Evolutionary conservation across 495 filamentous ascomycete genomes (phyloP).

Genomic region (Trichoderma gamsii): DNA sequence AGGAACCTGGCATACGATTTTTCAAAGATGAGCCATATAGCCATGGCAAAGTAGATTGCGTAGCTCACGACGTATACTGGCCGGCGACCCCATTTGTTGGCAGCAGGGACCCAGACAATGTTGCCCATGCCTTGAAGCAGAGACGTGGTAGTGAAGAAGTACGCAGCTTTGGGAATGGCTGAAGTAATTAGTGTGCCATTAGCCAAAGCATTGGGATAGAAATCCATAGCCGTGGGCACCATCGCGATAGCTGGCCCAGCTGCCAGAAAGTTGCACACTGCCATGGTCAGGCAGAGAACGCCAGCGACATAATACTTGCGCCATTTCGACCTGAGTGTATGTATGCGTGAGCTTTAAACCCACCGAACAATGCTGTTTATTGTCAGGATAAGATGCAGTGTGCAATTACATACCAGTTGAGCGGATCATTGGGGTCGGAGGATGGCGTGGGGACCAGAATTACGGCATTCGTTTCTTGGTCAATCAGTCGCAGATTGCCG

Average conservation of each 20-base stretch:
- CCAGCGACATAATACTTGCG: conserved; percentile 45
- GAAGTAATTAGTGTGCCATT: conserved; percentile 22
- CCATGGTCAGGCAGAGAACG: conserved; percentile 46
- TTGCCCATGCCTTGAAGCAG: conserved; percentile 45
- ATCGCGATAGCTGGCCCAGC: conserved; percentile 50
- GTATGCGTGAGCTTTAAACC: not conserved
- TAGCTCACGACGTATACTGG: conserved; percentile 48
- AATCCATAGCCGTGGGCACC: conserved; percentile 39
- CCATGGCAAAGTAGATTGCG: conserved; percentile 36
- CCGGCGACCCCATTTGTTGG: conserved; percentile 50
- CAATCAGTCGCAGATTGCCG: conserved; percentile 43
- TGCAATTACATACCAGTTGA: conserved; percentile 39
- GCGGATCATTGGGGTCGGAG: conserved; percentile 54
- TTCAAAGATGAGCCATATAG: conserved; percentile 43
- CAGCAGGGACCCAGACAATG: conserved; percentile 51
- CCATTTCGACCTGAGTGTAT: conserved; percentile 34
- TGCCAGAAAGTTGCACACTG: conserved; percentile 51
- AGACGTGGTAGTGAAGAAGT: conserved; percentile 48
- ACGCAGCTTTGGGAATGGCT: conserved; percentile 42
- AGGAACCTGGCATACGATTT: conserved; percentile 39
- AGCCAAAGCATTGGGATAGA: conserved; percentile 32
- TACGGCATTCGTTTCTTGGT: conserved; percentile 43
- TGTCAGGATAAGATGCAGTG: not conserved
- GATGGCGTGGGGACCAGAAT: conserved; percentile 55
- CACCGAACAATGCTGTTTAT: not conserved